phyloP scores from a whole-genome alignment of 257 asterid genomes.

The Coffea eugenioides region DNA sequence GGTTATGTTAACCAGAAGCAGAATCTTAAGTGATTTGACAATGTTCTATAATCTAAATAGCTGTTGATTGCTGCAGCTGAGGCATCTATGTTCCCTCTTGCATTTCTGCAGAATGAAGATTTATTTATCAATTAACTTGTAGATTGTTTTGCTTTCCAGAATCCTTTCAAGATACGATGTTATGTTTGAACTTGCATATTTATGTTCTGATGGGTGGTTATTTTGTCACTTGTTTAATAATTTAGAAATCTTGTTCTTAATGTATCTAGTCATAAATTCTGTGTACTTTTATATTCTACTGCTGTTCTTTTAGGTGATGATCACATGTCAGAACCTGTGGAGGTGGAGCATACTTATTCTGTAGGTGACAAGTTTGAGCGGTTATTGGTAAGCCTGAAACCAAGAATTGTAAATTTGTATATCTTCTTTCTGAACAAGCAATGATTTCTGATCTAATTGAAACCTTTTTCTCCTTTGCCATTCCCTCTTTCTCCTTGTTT shows the following conservation, averaged over 20 bases:
- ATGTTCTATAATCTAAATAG: no score
- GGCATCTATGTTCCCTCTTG: not conserved
- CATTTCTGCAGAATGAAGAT: not conserved
- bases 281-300: slow-evolving; percentile 16
- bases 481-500: not conserved
- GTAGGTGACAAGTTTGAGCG: slow-evolving; percentile 68
- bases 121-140: not conserved
- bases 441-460: not conserved
- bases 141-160: not conserved
- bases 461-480: not conserved
- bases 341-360: slow-evolving; percentile 52
- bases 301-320: slow-evolving; percentile 13
- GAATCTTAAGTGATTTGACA: no score
- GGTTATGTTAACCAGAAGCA: no score
- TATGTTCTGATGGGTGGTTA: not conserved
- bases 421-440: slow-evolving; percentile 5
- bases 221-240: slow-evolving; percentile 5
- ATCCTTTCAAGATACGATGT: no score
- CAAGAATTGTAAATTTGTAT: slow-evolving; percentile 11
- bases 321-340: slow-evolving; percentile 35
- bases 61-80: no score
- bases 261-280: not conserved
- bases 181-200: not conserved
- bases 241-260: not conserved
- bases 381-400: slow-evolving; percentile 64